These are phyloP conservation scores for Fusarium pininemorale DNA, from an alignment of 2,329 filamentous ascomycete species.

Conservation along the genomic window DNA sequence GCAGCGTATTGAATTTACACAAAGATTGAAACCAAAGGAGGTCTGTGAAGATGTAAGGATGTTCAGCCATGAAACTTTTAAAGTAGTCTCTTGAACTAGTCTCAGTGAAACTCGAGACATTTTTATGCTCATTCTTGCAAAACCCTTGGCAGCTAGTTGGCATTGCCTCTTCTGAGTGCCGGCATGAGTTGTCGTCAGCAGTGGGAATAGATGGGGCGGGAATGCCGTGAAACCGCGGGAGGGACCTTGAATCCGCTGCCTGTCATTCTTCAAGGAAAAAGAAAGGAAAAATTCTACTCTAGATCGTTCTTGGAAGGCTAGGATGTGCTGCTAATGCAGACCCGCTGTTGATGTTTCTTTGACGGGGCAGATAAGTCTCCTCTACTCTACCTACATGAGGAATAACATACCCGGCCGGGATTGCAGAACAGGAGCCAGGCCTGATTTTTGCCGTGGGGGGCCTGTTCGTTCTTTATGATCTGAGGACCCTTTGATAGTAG, in stretches of 20 bases:
- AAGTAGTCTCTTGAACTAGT: not conserved
- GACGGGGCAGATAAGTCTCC: not conserved
- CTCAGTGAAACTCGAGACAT: not conserved
- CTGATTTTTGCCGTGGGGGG: not conserved
- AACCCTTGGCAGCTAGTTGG: not conserved
- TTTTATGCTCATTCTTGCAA: not conserved
- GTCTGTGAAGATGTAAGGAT: not conserved
- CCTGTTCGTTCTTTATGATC: slow-evolving; percentile 12
- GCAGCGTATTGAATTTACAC: slow-evolving; percentile 2
- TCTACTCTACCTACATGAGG: not conserved
- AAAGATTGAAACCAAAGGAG: not conserved
- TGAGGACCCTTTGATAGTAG: slow-evolving; percentile 18
- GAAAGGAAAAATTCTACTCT: slow-evolving; percentile 16
- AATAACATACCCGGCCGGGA: slow-evolving; percentile 6
- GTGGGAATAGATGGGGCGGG: slow-evolving; percentile 37
- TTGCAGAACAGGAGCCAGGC: not conserved
- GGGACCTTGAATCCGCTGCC: not conserved
- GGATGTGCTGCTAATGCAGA: not conserved
- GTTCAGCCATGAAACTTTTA: not conserved
- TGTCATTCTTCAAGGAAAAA: slow-evolving; percentile 4
- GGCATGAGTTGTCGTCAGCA: slow-evolving; percentile 33
- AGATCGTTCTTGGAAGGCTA: slow-evolving; percentile 1
- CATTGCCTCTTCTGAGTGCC: slow-evolving; percentile 19
- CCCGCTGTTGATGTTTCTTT: slow-evolving; percentile 7
- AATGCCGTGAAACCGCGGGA: slow-evolving; percentile 32